A percentile compares a stretch with the other conserved stretches of the same genome.
Conservation (phyloP, 345 rosid genomes). For the Orychophragmus violaceus region DNA sequence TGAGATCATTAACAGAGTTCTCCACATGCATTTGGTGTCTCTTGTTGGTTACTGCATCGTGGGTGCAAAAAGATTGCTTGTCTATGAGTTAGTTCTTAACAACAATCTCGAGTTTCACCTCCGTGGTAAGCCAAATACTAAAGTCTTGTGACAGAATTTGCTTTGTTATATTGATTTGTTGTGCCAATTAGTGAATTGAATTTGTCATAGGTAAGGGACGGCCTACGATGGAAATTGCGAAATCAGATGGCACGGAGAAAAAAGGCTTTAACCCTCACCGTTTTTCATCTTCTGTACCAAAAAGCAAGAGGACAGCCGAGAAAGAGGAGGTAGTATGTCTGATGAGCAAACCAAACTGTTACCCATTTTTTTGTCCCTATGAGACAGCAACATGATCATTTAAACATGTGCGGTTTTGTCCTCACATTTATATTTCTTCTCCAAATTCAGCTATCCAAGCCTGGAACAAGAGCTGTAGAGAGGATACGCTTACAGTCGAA, state of each 20-base stretch:
- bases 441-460: neutral
- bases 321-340: constrained; percentile 20
- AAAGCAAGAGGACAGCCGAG: neutral
- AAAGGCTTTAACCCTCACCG: neutral
- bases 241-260: neutral
- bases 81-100: too few relatives aligned
- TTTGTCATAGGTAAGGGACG: too few relatives aligned
- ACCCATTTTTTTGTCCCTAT: neutral
- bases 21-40: too few relatives aligned
- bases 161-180: too few relatives aligned
- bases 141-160: too few relatives aligned
- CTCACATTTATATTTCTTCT: neutral
- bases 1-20: too few relatives aligned
- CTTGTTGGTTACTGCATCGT: too few relatives aligned
- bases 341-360: neutral
- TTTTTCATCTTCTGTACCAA: constrained; percentile 1
- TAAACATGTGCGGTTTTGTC: neutral
- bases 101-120: too few relatives aligned
- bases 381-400: neutral
- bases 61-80: too few relatives aligned
- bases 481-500: neutral
- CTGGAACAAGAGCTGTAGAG: constrained; percentile 9
- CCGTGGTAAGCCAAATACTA: too few relatives aligned
- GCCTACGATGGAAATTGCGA: too few relatives aligned
- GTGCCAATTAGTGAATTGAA: too few relatives aligned